Conservation (phyloP, 768 basidiomycete species). For the Hydnomerulius pinastri region DNA sequence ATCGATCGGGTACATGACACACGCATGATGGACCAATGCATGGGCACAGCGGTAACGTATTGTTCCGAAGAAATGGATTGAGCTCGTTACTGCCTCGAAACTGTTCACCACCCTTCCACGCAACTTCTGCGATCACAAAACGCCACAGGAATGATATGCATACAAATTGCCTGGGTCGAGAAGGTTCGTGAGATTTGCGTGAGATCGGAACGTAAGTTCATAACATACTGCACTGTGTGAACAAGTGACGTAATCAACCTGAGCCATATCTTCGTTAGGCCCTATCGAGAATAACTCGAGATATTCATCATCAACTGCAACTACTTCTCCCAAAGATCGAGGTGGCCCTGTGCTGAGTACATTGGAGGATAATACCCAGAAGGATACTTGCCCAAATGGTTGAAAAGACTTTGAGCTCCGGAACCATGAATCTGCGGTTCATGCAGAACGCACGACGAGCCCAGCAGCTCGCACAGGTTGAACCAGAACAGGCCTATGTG, state of each 20-base stretch:
- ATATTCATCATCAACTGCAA: not conserved
- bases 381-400: constrained; percentile 13
- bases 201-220: not conserved
- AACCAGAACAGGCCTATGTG: constrained; percentile 53
- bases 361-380: not conserved
- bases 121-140: not conserved
- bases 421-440: constrained; percentile 66
- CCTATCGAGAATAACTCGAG: not conserved
- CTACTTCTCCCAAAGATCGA: not conserved
- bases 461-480: constrained; percentile 50
- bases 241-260: constrained; percentile 24
- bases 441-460: constrained; percentile 71
- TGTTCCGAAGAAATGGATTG: too few species aligned
- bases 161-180: not conserved
- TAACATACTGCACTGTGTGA: constrained; percentile 15
- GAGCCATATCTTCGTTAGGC: not conserved
- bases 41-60: too few species aligned
- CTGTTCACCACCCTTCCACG: not conserved
- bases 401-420: constrained; percentile 58
- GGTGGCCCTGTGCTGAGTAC: not conserved
- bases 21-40: too few species aligned
- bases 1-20: too few species aligned
- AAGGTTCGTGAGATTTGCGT: not conserved
- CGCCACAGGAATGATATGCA: not conserved
- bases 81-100: not conserved